These are phyloP conservation scores for Russula dissimulans DNA, from an alignment of 768 basidiomycete genomes.

Conservation along the genomic window DNA sequence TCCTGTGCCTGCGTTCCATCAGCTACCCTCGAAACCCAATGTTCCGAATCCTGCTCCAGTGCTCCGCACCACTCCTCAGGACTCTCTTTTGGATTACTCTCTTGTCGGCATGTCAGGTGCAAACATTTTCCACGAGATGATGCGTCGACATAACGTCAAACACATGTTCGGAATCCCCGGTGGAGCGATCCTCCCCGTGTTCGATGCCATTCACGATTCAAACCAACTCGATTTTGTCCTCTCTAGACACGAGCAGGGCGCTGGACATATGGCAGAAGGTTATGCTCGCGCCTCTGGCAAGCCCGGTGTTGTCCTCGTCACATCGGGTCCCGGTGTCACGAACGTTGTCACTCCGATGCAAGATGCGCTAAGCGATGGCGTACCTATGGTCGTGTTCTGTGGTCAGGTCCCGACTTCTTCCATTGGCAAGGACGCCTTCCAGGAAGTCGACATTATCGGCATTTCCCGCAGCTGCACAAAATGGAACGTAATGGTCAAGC, in stretches of 20 bases:
- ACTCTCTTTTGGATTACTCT: constrained; percentile 57
- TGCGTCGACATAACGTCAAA: constrained; percentile 92
- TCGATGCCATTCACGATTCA: constrained; percentile 97
- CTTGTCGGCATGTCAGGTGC: constrained; percentile 95
- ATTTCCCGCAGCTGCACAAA: constrained; percentile 97
- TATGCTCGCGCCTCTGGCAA: constrained; percentile 97
- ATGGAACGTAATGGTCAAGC: constrained; percentile 99
- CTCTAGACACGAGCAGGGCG: constrained; percentile 95
- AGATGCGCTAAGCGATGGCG: constrained; percentile 89
- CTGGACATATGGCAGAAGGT: constrained; percentile 98
- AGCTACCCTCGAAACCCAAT: constrained; percentile 35
- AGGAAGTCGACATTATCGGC: constrained; percentile 94
- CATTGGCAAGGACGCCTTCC: constrained; percentile 97
- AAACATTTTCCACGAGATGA: constrained; percentile 99
- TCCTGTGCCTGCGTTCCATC: constrained; percentile 48
- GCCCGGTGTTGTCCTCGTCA: constrained; percentile 95
- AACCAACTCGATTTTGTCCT: constrained; percentile 91
- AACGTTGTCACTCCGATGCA: constrained; percentile 98
- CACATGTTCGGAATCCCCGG: constrained; percentile 98
- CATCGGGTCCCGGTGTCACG: constrained; percentile 95
- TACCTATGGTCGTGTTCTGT: constrained; percentile 89
- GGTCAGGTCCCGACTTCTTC: constrained; percentile 99
- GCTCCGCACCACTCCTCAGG: constrained; percentile 31
- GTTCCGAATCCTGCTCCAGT: constrained; percentile 30
- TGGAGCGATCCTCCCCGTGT: constrained; percentile 96